These are phyloP conservation scores for Ilex aquifolium DNA, from an alignment of 257 asterid genomes.

Conservation along the genomic window DNA sequence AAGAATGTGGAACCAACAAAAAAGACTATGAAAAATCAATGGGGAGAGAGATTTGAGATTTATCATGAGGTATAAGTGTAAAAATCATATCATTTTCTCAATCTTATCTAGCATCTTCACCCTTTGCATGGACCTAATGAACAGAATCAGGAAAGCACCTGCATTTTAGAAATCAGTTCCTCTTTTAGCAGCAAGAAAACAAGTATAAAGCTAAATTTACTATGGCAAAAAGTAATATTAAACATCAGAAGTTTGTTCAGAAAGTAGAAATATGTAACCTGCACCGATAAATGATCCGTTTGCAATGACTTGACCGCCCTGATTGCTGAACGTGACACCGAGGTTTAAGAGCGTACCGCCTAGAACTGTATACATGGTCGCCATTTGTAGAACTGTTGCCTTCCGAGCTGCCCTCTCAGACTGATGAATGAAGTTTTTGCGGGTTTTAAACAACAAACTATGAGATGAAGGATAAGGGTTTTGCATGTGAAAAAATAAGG, in stretches of 20 bases:
- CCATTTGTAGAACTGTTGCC: conserved; percentile 90
- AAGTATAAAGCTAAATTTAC: neutral
- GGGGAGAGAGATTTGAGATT: too few relatives aligned
- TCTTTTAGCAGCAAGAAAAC: neutral
- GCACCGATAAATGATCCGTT: conserved; percentile 76
- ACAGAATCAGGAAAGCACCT: conserved; percentile 68
- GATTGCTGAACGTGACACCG: conserved; percentile 57
- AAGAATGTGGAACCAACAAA: too few relatives aligned
- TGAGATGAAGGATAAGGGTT: too few relatives aligned
- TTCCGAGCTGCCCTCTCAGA: conserved; percentile 96
- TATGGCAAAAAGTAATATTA: neutral
- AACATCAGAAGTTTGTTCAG: neutral
- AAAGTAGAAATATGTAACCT: conserved; percentile 27
- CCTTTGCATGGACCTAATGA: conserved; percentile 79
- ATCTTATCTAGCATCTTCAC: conserved; percentile 81
- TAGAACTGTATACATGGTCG: conserved; percentile 72
- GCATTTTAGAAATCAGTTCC: conserved; percentile 15
- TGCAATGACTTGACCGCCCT: conserved; percentile 55
- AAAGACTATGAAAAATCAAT: too few relatives aligned
- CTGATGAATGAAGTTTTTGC: conserved; percentile 25
- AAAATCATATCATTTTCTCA: conserved; percentile 73
- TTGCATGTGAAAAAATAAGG: too few relatives aligned
- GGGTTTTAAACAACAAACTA: neutral
- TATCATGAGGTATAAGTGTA: too few relatives aligned
- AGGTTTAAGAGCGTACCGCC: conserved; percentile 79